phyloP scores from a whole-genome alignment of 2,329 filamentous ascomycete species.

The Cyphellophora europaea region DNA sequence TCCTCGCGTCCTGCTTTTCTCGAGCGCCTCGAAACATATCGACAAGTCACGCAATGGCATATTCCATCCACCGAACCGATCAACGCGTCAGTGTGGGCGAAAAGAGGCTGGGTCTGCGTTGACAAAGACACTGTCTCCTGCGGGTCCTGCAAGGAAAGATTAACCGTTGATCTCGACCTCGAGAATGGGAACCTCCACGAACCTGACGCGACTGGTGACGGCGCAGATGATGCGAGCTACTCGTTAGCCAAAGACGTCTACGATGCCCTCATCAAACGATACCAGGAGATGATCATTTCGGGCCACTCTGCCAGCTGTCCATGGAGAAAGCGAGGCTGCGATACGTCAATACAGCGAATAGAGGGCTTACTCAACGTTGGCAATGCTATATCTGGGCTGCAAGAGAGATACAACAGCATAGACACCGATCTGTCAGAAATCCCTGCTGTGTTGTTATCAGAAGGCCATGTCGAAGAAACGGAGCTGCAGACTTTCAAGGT shows the following conservation, averaged over 20 bases:
- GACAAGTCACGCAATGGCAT: constrained; percentile 77
- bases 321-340: constrained; percentile 82
- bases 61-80: constrained; percentile 81
- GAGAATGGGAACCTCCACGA: constrained; percentile 18
- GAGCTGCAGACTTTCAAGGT: constrained; percentile 20
- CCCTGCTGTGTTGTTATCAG: constrained; percentile 24
- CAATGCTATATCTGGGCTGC: constrained; percentile 48
- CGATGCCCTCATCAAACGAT: constrained; percentile 64
- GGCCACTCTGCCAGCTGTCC: constrained; percentile 74
- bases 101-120: constrained; percentile 80
- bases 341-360: constrained; percentile 60
- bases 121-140: constrained; percentile 78
- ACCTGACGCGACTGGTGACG: constrained; percentile 12
- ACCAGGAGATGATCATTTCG: constrained; percentile 60
- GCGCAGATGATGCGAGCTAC: constrained; percentile 28
- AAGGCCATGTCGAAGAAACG: constrained; percentile 23
- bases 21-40: constrained; percentile 72
- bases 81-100: constrained; percentile 89
- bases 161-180: constrained; percentile 69
- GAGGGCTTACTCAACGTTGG: constrained; percentile 52
- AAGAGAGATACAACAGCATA: constrained; percentile 54
- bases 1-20: constrained; percentile 78
- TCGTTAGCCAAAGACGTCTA: constrained; percentile 28
- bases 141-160: constrained; percentile 71
- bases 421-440: constrained; percentile 31